Base-by-base conservation (phyloP, 1,284 basidiomycete species). In the Abortiporus biennis region DNA sequence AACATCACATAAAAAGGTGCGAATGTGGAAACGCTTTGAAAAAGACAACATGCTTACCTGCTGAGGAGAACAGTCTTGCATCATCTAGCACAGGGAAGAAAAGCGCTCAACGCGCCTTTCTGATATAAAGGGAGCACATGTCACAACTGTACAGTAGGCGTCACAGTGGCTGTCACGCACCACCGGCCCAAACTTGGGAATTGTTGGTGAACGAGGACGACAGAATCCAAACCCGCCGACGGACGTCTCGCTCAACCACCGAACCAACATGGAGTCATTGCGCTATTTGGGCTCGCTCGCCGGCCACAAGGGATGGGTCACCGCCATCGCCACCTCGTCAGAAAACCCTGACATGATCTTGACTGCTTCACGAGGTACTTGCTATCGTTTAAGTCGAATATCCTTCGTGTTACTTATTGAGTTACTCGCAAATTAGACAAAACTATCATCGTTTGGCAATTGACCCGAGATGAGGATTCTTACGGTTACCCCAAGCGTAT, bases 371-470 rank as follows among this genome's bases (percentile, higher is more conserved):
- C 83, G 93, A 75, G 92, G 92, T 94, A 76, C 63, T 68, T 74
- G 33, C 46, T 50, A 45, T 46, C 34, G 44, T 52, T 48, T 43
- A 44, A 44, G 37, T 43, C 36, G 43, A 33, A 43, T 39, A 48
- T 44, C 41, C 50, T 46, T 40, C 51, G 41, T 51, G 45, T 50
- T 47, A 55, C 48, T 48, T 47, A 45, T 25, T 38, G 39, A 20
- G 17, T 38, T 45, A 42, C 22, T 43, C 45, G 13, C 15, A 16
- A 47, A 23, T 8, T 59, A 93, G 96, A 99, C 86, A 98, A 97
- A 82, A 97, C 93, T 50, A 91, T 99, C 77, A 98, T 99, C 63
- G 93, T 98, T 65, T 99, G 96, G 96, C 88, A 94, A 67, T 78
- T 99, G 61, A 95, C 93, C 55, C 92, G 96, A 54, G 92, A 96